Conservation (phyloP, 2,329 filamentous ascomycete genomes). For the Chalaropsis thielavioides region DNA sequence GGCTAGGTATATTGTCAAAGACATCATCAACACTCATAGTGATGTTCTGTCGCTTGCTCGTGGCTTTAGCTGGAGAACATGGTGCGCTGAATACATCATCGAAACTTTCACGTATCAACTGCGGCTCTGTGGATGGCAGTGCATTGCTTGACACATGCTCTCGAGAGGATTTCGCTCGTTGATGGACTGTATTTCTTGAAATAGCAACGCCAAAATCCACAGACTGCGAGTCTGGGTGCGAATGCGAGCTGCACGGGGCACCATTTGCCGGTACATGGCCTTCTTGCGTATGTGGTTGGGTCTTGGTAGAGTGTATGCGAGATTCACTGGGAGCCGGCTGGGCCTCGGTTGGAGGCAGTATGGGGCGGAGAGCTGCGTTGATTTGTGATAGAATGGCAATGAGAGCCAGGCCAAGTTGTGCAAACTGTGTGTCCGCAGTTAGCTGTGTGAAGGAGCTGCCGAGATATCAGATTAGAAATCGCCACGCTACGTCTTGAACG, state of each 20-base stretch:
- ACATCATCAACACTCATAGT: constrained; percentile 1
- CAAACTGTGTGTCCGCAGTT: constrained; percentile 57
- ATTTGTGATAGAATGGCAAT: constrained; percentile 49
- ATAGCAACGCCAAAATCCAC: background rate
- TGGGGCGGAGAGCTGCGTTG: constrained; percentile 2
- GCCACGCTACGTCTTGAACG: background rate
- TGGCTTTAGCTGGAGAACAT: background rate
- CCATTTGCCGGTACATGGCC: background rate
- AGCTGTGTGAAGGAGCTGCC: constrained; percentile 52
- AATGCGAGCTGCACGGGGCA: background rate
- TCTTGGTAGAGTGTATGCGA: background rate
- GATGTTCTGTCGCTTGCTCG: background rate
- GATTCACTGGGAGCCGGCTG: background rate
- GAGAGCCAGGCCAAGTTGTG: constrained; percentile 54
- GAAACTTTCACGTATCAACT: background rate
- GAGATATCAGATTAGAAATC: background rate
- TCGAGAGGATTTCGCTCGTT: background rate
- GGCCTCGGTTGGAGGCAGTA: background rate
- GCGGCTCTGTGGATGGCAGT: background rate
- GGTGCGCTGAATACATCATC: background rate
- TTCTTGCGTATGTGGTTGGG: background rate
- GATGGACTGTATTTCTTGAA: background rate
- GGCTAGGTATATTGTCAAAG: background rate
- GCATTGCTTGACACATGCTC: background rate
- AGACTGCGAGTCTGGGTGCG: background rate